Conservation (phyloP, 192 early-diverging fungal genomes). For the Anaeromyces robustus region DNA sequence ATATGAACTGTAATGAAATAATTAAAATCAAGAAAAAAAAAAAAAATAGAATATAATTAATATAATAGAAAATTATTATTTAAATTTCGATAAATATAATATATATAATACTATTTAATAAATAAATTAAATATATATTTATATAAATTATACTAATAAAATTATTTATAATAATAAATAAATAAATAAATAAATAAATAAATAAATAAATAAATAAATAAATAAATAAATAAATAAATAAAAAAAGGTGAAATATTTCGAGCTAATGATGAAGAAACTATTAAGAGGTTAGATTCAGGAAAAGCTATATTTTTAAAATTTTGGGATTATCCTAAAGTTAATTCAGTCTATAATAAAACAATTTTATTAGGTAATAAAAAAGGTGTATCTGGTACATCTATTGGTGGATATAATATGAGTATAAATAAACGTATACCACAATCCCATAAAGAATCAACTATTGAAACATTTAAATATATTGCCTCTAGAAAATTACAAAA, state of each 20-base stretch:
- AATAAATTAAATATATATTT: too few species aligned
- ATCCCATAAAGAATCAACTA: not conserved
- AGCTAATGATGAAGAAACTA: not conserved
- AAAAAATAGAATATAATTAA: too few species aligned
- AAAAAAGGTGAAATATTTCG: not conserved
- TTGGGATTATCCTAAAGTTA: not conserved
- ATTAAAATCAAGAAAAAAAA: too few species aligned
- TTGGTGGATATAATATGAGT: not conserved
- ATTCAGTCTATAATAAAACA: not conserved
- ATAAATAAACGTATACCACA: not conserved
- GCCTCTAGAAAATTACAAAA: not conserved
- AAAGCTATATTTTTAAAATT: not conserved
- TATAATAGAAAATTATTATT: too few species aligned
- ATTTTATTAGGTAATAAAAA: not conserved
- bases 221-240: too few species aligned
- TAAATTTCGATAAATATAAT: too few species aligned
- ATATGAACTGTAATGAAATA: too few species aligned
- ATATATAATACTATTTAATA: too few species aligned
- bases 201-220: too few species aligned
- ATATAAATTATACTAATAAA: too few species aligned
- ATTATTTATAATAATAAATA: too few species aligned
- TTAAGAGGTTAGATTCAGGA: not conserved
- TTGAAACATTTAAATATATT: not conserved
- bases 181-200: too few species aligned
- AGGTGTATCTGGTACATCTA: not conserved